Conservation (phyloP, 139 green algal species). For the Closterium sp. region DNA sequence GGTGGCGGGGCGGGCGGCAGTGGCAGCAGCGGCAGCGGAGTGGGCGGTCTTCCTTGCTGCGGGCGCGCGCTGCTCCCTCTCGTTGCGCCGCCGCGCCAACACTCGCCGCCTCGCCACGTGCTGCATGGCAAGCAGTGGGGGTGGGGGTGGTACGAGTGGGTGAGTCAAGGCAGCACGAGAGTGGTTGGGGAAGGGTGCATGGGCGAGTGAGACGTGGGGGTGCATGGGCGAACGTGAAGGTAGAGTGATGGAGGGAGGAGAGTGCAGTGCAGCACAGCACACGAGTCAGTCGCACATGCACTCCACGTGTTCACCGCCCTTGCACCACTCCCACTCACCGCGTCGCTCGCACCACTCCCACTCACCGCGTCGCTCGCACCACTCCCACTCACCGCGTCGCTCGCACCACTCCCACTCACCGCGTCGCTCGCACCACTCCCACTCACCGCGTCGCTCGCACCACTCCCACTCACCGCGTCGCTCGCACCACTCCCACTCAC, state of each 20-base stretch:
- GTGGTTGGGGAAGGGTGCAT: too few relatives aligned
- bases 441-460: too few relatives aligned
- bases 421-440: neutral
- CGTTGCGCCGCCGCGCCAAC: neutral
- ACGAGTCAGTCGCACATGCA: too few relatives aligned
- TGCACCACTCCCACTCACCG: neutral
- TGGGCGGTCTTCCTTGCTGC: neutral
- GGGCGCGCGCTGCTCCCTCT: neutral
- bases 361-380: too few relatives aligned
- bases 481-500: neutral
- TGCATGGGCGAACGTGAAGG: too few relatives aligned
- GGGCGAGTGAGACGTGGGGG: too few relatives aligned
- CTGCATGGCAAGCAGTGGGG: neutral
- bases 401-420: neutral
- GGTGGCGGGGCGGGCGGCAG: neutral
- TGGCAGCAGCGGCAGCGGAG: neutral
- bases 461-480: too few relatives aligned
- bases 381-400: too few relatives aligned
- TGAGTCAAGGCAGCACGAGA: neutral
- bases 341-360: neutral
- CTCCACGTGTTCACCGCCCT: too few relatives aligned
- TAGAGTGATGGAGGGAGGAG: too few relatives aligned
- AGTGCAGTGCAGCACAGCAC: too few relatives aligned
- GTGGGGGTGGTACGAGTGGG: neutral
- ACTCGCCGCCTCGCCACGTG: neutral